Conservation (phyloP, 2,329 filamentous ascomycete genomes). For the Metarhizium guizhouense region DNA sequence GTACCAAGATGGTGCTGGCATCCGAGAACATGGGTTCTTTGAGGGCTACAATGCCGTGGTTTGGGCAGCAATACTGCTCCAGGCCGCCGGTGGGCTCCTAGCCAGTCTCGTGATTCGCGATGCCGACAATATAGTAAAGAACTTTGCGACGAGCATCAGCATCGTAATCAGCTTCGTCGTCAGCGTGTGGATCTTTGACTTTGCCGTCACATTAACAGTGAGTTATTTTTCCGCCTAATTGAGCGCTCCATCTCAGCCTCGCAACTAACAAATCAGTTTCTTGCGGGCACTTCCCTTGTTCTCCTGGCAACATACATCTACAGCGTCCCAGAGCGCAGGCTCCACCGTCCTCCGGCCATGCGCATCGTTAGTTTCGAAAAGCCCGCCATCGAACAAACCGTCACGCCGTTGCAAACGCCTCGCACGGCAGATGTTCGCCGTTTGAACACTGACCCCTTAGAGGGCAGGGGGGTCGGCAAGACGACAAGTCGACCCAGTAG, state of each 20-base stretch:
- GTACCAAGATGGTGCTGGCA: slow-evolving; percentile 77
- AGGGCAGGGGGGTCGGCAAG: slow-evolving; percentile 27
- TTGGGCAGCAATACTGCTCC: slow-evolving; percentile 74
- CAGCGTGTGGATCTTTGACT: slow-evolving; percentile 79
- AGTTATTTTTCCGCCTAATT: slow-evolving; percentile 24
- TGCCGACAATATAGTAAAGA: slow-evolving; percentile 72
- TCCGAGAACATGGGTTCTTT: slow-evolving; percentile 82
- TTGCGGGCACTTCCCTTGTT: slow-evolving; percentile 71
- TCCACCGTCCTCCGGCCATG: slow-evolving; percentile 52
- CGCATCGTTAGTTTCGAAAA: slow-evolving; percentile 72
- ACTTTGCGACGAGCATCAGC: slow-evolving; percentile 86
- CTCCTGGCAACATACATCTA: slow-evolving; percentile 80
- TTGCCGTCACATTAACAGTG: slow-evolving; percentile 64
- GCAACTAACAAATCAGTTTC: slow-evolving; percentile 48
- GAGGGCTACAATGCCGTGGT: slow-evolving; percentile 90
- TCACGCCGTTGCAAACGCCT: slow-evolving; percentile 28
- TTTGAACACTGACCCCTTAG: slow-evolving; percentile 31
- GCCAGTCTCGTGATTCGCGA: slow-evolving; percentile 36
- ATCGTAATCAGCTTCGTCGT: slow-evolving; percentile 81
- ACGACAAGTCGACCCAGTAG: slow-evolving; percentile 39
- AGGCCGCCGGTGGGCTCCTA: slow-evolving; percentile 78
- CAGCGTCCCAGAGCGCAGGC: slow-evolving; percentile 53
- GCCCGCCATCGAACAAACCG: slow-evolving; percentile 44
- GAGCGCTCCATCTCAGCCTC: not conserved
- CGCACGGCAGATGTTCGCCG: slow-evolving; percentile 22